phyloP scores from a whole-genome alignment of 192 early-diverging fungal genomes.

The Chytriomyces hyalinus region DNA sequence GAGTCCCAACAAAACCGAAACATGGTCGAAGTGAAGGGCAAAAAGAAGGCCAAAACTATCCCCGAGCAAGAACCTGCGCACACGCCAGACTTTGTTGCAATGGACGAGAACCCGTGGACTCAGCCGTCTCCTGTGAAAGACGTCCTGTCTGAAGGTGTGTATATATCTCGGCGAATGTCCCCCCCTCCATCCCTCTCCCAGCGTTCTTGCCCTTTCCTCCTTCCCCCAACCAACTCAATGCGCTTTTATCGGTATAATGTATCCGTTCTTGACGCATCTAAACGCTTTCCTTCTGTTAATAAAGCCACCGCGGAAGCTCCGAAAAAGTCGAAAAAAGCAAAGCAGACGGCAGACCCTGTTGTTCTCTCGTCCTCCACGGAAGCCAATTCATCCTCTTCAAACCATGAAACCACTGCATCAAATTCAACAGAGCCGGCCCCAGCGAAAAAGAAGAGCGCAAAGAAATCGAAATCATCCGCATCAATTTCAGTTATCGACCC shows the following conservation, averaged over 20 bases:
- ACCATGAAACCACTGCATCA: too few relatives aligned
- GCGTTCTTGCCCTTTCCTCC: neutral
- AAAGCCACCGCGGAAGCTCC: neutral
- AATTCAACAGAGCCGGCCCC: too few relatives aligned
- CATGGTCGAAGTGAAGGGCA: too few relatives aligned
- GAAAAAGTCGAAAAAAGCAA: neutral
- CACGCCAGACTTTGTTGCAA: neutral
- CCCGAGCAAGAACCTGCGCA: neutral
- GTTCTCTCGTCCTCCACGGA: neutral
- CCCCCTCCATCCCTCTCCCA: neutral
- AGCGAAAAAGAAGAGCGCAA: too few relatives aligned
- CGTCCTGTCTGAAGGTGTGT: neutral
- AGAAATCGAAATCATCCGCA: too few relatives aligned
- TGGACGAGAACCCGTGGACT: neutral
- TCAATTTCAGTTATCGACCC: too few relatives aligned
- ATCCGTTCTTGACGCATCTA: neutral
- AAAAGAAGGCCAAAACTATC: too few relatives aligned
- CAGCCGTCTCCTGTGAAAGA: neutral
- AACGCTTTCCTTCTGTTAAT: neutral
- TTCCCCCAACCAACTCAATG: neutral
- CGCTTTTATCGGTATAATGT: neutral
- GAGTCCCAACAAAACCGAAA: neutral
- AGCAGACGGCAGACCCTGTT: neutral
- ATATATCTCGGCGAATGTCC: neutral
- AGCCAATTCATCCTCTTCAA: neutral